Conservation (phyloP, 108 stramenopile genomes). For the Aurantiochytrium sp. region DNA sequence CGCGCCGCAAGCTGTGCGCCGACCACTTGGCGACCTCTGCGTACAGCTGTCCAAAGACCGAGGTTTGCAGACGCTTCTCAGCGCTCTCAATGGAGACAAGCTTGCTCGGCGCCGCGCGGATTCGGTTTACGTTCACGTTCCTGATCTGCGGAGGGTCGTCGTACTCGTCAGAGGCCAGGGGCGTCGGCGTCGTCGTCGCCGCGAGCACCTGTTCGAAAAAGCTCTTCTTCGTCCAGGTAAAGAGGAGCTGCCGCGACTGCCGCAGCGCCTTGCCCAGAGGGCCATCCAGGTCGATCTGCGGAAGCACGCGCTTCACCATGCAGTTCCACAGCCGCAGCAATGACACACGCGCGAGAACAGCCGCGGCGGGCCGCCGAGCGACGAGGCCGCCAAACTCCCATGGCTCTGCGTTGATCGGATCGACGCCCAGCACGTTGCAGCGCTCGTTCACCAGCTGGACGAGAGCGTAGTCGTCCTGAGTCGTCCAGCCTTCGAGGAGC, state of each 20-base stretch:
- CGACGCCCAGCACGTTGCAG: not conserved
- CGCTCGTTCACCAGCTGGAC: slow-evolving; percentile 37
- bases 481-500: not conserved
- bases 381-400: not conserved
- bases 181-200: slow-evolving; percentile 82
- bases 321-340: slow-evolving; percentile 11
- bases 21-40: slow-evolving; percentile 80
- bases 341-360: not conserved
- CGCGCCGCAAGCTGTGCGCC: slow-evolving; percentile 76
- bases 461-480: slow-evolving; percentile 39
- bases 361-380: not conserved
- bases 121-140: slow-evolving; percentile 78
- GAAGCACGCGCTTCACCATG: not conserved
- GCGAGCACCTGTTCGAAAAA: slow-evolving; percentile 69
- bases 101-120: slow-evolving; percentile 70
- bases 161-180: slow-evolving; percentile 90
- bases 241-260: slow-evolving; percentile 56
- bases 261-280: not conserved
- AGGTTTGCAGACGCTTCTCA: not conserved
- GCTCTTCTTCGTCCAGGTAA: slow-evolving; percentile 67
- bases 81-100: not conserved
- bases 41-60: slow-evolving; percentile 85
- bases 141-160: slow-evolving; percentile 86
- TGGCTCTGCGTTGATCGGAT: not conserved
- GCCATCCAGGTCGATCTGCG: not conserved